Evolutionary conservation across 345 rosid species (phyloP), one percentile per base, ranked within the genome.

Genomic region (Ceriops decandra): DNA sequence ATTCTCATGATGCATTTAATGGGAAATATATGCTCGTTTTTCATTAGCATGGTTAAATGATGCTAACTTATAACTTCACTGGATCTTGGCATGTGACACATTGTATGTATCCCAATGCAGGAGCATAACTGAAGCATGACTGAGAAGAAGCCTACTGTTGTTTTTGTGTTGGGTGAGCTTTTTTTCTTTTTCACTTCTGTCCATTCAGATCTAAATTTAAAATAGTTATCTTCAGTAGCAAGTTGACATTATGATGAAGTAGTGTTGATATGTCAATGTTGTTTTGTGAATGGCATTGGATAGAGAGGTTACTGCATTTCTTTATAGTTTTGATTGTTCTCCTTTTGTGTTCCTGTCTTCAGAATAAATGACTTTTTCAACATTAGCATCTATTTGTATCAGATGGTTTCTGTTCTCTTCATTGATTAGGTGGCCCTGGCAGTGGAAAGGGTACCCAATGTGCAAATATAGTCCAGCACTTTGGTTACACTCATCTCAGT

Each of bases 121-220:
- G 86, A 74, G 66, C 69, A 73, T 70, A 72, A 75, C 52, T 83
- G 75, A 74, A 80, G 47, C 66, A 30, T 77, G 49, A 68, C 69
- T 52, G 83, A 74, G 77, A 88, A 88, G 82, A 88, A 90, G 57
- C 86, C 91, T 20, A 83, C 72, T 2, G 89, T 93, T 64, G 87
- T 93, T 76, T 93, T 93, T 82, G 98, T 93, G 77, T 68, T 93
- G 76, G 98, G 98, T 93, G 71, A 80, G 81, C 47, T 38, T 56
- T 57, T 20, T 70, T 54, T 54, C 22, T 26, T 54, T 13, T 8
- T 13, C 3, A 7, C 36, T n/a, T 22, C 58, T 22, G 5, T 56
- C 11, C 22, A 22, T 24, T 56, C 30, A 11, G 19, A 42, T 13
- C 17, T 13, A 42, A 42, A 11, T 42, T 2, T 42, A 6, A 38